Conservation (phyloP, 768 basidiomycete genomes). For the Podaxis rugospora region DNA sequence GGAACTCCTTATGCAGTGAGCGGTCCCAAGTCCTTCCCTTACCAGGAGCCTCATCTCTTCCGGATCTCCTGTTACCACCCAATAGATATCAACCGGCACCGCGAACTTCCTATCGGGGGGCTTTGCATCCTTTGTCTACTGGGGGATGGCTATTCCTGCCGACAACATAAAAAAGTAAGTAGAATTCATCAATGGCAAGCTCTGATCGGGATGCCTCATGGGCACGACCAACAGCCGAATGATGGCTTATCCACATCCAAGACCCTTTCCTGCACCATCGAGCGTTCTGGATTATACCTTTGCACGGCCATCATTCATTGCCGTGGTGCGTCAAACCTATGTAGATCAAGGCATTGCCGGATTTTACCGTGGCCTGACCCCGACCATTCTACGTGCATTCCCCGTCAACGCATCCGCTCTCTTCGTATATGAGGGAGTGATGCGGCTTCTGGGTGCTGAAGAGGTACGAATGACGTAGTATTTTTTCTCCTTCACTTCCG, state of each 20-base stretch:
- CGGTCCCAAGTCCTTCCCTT: background rate
- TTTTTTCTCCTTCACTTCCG: conserved; percentile 9
- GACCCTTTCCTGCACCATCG: conserved; percentile 32
- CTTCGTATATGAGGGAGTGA: conserved; percentile 74
- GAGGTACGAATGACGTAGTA: conserved; percentile 36
- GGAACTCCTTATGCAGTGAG: conserved; percentile 60
- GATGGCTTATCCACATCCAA: conserved; percentile 54
- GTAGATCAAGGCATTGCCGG: conserved; percentile 47
- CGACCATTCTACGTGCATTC: conserved; percentile 68
- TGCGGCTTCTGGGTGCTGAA: conserved; percentile 63
- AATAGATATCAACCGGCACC: conserved; percentile 53
- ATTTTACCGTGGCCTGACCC: conserved; percentile 64
- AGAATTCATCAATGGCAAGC: background rate
- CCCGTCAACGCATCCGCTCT: conserved; percentile 77
- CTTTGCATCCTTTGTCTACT: conserved; percentile 57
- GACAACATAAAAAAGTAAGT: conserved; percentile 82
- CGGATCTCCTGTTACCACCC: background rate
- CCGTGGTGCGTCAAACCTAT: conserved; percentile 51
- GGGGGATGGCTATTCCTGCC: conserved; percentile 66
- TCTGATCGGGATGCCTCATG: conserved; percentile 4
- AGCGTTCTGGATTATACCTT: conserved; percentile 17
- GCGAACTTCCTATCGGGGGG: conserved; percentile 68
- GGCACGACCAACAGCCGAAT: conserved; percentile 43
- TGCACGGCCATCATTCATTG: conserved; percentile 41
- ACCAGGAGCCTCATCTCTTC: background rate